phyloP scores from a whole-genome alignment of 2,329 filamentous ascomycete species.

The Aspergillus sp. region DNA sequence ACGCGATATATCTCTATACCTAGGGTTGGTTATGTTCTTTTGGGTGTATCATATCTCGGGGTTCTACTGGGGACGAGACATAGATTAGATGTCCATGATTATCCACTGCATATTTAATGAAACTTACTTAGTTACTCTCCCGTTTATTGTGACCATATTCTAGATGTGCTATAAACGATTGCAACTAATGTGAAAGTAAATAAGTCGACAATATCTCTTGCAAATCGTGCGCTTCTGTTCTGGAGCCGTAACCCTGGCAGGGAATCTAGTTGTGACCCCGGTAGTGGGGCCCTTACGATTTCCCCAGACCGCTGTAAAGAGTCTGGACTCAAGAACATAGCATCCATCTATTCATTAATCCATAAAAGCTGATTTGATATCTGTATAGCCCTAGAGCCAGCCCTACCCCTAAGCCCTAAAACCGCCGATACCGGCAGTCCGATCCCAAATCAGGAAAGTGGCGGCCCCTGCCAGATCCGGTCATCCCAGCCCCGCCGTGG shows the following conservation, averaged over 20 bases:
- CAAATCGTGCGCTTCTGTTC: neutral
- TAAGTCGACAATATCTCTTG: neutral
- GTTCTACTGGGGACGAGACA: neutral
- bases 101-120: neutral
- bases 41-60: slow-evolving; percentile 1
- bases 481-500: slow-evolving; percentile 13
- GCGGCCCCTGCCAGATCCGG: slow-evolving; percentile 16
- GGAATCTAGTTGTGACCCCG: neutral
- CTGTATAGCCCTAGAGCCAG: neutral
- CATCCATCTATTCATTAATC: no score
- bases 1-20: neutral
- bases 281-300: neutral
- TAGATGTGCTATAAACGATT: neutral
- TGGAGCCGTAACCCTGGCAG: neutral
- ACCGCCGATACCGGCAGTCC: slow-evolving; percentile 15
- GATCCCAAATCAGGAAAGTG: slow-evolving; percentile 12
- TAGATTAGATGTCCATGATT: neutral
- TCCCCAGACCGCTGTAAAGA: neutral
- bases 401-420: slow-evolving; percentile 24
- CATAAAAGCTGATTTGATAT: neutral
- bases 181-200: neutral
- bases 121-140: neutral
- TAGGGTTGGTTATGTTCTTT: neutral
- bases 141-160: neutral
- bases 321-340: neutral